Evolutionary conservation across 2,329 filamentous ascomycete species (phyloP).

Genomic region (Scedosporium dehoogii): DNA sequence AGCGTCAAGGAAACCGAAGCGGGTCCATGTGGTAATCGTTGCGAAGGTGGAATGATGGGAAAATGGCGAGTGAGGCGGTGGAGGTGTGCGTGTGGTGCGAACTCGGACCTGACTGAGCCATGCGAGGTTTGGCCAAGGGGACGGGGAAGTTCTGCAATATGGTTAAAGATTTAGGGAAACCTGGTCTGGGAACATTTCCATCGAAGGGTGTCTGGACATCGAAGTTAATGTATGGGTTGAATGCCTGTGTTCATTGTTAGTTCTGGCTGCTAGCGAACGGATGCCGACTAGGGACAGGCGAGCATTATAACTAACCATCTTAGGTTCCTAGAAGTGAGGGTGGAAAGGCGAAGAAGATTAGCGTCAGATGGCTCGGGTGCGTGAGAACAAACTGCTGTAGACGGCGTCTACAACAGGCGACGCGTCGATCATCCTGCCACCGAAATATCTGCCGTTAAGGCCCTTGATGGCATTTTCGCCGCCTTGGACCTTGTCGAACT

Average conservation of each 20-base stretch:
- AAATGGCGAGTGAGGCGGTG: too few relatives aligned
- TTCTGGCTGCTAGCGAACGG: background rate
- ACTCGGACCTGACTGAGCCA: too few relatives aligned
- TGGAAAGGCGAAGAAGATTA: slow-evolving; percentile 41
- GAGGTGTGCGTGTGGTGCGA: too few relatives aligned
- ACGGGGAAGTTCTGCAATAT: too few relatives aligned
- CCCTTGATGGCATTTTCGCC: slow-evolving; percentile 97
- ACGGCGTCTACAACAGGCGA: slow-evolving; percentile 96
- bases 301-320: background rate
- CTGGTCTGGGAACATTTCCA: too few relatives aligned
- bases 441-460: slow-evolving; percentile 93
- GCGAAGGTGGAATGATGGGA: too few relatives aligned
- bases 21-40: background rate
- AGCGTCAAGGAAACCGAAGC: background rate
- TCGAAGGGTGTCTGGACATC: too few relatives aligned
- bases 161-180: too few relatives aligned
- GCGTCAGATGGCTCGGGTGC: slow-evolving; percentile 69
- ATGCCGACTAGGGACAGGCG: background rate
- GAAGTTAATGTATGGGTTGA: background rate
- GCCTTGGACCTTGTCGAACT: slow-evolving; percentile 91
- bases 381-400: slow-evolving; percentile 93
- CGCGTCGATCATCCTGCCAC: slow-evolving; percentile 83
- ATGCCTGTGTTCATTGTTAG: background rate
- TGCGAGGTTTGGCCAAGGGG: too few relatives aligned
- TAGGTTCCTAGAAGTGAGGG: slow-evolving; percentile 35